Base-by-base conservation (phyloP, 164 flowering plant genomes). In the Chloranthus sessilifolius region DNA sequence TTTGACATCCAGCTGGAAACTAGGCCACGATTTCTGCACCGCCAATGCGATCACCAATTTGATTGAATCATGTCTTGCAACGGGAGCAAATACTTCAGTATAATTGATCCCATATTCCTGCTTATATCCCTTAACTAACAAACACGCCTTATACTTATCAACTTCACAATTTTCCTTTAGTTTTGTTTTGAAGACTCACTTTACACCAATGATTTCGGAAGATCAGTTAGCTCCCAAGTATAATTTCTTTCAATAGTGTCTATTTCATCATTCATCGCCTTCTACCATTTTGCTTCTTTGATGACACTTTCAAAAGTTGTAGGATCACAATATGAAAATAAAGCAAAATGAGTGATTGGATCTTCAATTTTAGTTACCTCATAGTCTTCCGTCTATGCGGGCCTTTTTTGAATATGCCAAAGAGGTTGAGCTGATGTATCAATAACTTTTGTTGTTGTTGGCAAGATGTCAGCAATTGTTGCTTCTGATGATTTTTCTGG, bases 201-300 rank as follows among this genome's bases (percentile, higher is more conserved):
- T 58, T 1, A 58, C 39, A 29, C 55, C 20, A 31, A 58, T 58
- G 5, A 24, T 21, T 12, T 28, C 34, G 43, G 52, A 22, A 56
- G 38, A 48, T 47, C 22, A 16, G 21, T 20, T n/a, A 48, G 14
- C 43, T 39, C 47, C 47, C 40, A 58, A 4, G 29, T 48, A 20
- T 47, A 11, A 35, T 38, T 57, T 15, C 30, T 49, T 41, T 49
- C 41, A 58, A 58, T 58, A 11, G 55, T 33, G 7, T 4, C 20
- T 23, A 59, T 43, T 44, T 59, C 50, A 14, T 34, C 56, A 40
- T 59, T 49, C 55, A 58, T 49, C 0, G 62, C 40, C 24, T 49
- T 49, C 14, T 19, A 4, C 42, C 55, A 58, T 41, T 58, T 53
- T 29, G 24, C n/a, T 21, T 50, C 37, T 40, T 40, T 41, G 15